These are phyloP conservation scores for Rasamsonia emersonii DNA, from an alignment of 2,329 filamentous ascomycete species.

Conservation along the genomic window DNA sequence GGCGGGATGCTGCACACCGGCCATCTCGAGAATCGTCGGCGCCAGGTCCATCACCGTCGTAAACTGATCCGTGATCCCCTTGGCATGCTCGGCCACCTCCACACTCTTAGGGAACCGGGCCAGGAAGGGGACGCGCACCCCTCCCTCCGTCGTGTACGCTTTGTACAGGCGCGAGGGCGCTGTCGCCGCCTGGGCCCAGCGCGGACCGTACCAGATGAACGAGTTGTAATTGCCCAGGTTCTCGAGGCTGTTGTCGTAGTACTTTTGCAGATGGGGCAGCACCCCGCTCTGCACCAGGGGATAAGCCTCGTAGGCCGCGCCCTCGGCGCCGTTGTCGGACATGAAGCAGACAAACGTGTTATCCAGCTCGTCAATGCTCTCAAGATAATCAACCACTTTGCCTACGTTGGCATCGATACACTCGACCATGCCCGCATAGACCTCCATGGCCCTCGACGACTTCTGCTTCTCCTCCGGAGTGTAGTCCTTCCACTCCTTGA, in stretches of 20 bases:
- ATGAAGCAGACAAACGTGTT: conserved; percentile 59
- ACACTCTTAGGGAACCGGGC: conserved; percentile 33
- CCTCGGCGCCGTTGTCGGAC: conserved; percentile 56
- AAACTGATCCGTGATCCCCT: conserved; percentile 43
- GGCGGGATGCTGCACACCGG: conserved; percentile 42
- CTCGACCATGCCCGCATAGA: conserved; percentile 57
- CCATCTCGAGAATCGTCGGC: conserved; percentile 37
- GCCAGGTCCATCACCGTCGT: conserved; percentile 46
- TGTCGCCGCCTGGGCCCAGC: conserved; percentile 48
- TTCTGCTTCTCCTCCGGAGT: conserved; percentile 30
- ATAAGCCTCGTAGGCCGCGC: conserved; percentile 50
- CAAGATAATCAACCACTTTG: conserved; percentile 49
- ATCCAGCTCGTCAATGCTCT: conserved; percentile 49
- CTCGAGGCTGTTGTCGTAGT: conserved; percentile 50
- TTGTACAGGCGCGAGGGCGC: conserved; percentile 44
- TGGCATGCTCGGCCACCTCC: conserved; percentile 14
- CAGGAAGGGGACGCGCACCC: conserved; percentile 46
- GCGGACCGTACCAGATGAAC: conserved; percentile 54
- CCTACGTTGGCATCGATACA: conserved; percentile 54
- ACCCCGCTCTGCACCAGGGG: conserved; percentile 49
- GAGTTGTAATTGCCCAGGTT: conserved; percentile 51
- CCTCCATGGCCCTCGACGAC: conserved; percentile 49
- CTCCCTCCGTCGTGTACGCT: conserved; percentile 42
- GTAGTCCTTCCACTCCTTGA: conserved; percentile 32
- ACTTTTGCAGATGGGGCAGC: conserved; percentile 47